These are phyloP conservation scores for Halenospora varia DNA, from an alignment of 495 filamentous ascomycete species.

Conservation along the genomic window DNA sequence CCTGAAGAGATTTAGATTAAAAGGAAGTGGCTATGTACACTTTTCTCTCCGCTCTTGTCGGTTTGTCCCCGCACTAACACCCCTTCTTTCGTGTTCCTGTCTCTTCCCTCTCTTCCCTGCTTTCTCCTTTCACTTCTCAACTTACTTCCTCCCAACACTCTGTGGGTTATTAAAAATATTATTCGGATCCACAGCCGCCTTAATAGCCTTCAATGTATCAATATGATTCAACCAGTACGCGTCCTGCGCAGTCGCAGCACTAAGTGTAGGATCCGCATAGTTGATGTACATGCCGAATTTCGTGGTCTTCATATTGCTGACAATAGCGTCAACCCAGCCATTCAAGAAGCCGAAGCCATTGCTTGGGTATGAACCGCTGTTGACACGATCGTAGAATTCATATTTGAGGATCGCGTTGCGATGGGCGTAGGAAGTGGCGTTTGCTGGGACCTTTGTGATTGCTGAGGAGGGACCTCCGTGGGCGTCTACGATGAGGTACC, in stretches of 20 bases:
- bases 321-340: conserved; percentile 30
- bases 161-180: conserved; percentile 63
- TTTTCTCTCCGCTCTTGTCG: too few relatives aligned
- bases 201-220: conserved; percentile 40
- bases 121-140: too few relatives aligned
- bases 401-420: conserved; percentile 53
- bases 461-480: conserved; percentile 42
- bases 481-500: conserved; percentile 44
- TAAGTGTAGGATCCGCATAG: conserved; percentile 58
- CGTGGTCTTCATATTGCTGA: conserved; percentile 20
- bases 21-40: too few relatives aligned
- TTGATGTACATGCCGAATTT: conserved; percentile 60
- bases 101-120: too few relatives aligned
- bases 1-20: too few relatives aligned
- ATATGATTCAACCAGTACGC: conserved; percentile 54
- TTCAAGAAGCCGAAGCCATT: conserved; percentile 42
- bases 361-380: conserved; percentile 34
- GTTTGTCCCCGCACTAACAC: too few relatives aligned
- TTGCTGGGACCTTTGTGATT: conserved; percentile 37
- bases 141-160: too few relatives aligned
- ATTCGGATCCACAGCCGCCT: conserved; percentile 48
- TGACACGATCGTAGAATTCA: conserved; percentile 52
- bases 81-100: too few relatives aligned
- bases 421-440: conserved; percentile 52
- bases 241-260: conserved; percentile 35